Evolutionary conservation across 768 basidiomycete species (phyloP).

Genomic region (Lactifluus volemus): DNA sequence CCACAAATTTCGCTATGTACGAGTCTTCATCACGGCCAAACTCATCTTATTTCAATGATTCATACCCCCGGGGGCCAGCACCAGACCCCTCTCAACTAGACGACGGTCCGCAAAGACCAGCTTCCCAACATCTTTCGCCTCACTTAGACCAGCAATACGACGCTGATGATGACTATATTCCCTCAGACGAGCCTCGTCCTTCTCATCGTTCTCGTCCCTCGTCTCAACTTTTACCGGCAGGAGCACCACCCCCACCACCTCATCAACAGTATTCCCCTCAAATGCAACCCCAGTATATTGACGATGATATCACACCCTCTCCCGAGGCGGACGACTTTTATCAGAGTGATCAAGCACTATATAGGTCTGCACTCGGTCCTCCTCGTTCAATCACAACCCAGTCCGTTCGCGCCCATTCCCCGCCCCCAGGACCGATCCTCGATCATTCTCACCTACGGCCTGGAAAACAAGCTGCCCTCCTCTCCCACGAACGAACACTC

Average conservation of each 20-base stretch:
- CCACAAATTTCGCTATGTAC: background rate
- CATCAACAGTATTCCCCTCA: constrained; percentile 15
- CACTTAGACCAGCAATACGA: constrained; percentile 6
- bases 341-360: constrained; percentile 14
- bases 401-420: constrained; percentile 59
- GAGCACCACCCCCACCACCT: background rate
- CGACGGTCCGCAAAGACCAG: background rate
- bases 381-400: constrained; percentile 38
- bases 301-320: constrained; percentile 13
- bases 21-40: constrained; percentile 7
- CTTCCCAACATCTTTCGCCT: constrained; percentile 3
- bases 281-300: constrained; percentile 13
- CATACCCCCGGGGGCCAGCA: background rate
- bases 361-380: background rate
- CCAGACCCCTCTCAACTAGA: background rate
- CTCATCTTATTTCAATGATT: constrained; percentile 8
- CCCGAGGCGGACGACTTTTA: constrained; percentile 19
- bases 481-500: constrained; percentile 92
- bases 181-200: constrained; percentile 2
- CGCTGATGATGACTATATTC: constrained; percentile 1
- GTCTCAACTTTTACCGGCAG: constrained; percentile 1
- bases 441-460: constrained; percentile 91
- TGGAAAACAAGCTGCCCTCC: constrained; percentile 85
- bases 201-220: constrained; percentile 12
- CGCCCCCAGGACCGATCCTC: constrained; percentile 59